phyloP scores from a whole-genome alignment of 2,329 filamentous ascomycete species.

The Claviceps pazoutovae region DNA sequence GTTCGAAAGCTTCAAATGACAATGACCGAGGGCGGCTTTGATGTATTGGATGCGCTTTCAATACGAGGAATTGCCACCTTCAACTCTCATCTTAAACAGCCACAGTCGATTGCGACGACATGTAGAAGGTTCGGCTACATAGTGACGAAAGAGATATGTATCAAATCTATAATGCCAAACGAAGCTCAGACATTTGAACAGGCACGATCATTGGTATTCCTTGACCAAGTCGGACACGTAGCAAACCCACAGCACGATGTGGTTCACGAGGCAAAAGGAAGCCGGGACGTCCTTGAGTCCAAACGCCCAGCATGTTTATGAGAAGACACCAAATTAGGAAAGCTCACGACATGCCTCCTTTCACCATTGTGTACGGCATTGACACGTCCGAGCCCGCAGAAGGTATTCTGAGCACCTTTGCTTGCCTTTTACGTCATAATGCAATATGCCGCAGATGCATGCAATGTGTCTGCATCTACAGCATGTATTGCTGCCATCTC shows the following conservation, averaged over 20 bases:
- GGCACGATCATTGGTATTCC: no score
- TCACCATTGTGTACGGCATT: slow-evolving; percentile 65
- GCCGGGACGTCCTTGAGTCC: slow-evolving; percentile 44
- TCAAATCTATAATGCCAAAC: no score
- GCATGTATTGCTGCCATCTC: slow-evolving; percentile 69
- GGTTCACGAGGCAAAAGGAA: slow-evolving; percentile 25
- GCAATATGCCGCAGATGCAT: slow-evolving; percentile 70
- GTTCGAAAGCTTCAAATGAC: slow-evolving; percentile 52
- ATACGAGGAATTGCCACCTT: no score
- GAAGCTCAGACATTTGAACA: no score
- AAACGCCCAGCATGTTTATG: slow-evolving; percentile 52
- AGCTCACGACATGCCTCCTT: slow-evolving; percentile 64
- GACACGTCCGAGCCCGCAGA: slow-evolving; percentile 67
- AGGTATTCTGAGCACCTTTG: slow-evolving; percentile 65
- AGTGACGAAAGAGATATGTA: no score
- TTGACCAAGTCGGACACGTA: no score
- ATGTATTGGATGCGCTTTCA: slow-evolving; percentile 36
- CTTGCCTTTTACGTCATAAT: slow-evolving; percentile 57
- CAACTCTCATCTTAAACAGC: no score
- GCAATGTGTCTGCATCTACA: slow-evolving; percentile 57
- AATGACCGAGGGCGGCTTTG: slow-evolving; percentile 56
- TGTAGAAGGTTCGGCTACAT: no score
- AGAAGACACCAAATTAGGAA: slow-evolving; percentile 50
- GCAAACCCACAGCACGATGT: slow-evolving; percentile 33
- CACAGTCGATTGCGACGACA: no score